A percentile compares a stretch with the other conserved stretches of the same genome.
Evolutionary conservation across 2,329 filamentous ascomycete species (phyloP).

Genomic region (Aspergillus pseudonomiae): DNA sequence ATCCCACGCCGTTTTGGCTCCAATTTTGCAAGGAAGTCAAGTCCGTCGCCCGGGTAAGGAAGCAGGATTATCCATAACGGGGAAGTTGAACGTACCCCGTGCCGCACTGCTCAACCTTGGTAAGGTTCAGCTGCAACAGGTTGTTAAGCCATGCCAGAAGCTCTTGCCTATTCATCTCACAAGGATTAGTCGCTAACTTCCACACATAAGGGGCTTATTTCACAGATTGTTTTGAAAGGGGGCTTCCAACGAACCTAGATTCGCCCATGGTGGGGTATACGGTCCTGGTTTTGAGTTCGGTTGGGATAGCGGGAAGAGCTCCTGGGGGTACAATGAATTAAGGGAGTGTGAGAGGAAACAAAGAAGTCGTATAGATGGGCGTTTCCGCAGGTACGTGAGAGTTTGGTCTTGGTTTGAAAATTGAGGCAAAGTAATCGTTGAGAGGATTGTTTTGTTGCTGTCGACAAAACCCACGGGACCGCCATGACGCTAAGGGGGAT

Average conservation of each 20-base stretch:
- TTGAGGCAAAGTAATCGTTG: slow-evolving; percentile 17
- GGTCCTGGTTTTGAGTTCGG: slow-evolving; percentile 12
- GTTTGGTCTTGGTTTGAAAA: slow-evolving; percentile 19
- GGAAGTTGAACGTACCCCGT: slow-evolving; percentile 71
- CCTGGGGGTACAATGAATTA: slow-evolving; percentile 2
- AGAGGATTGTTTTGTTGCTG: slow-evolving; percentile 29
- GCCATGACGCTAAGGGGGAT: slow-evolving; percentile 22
- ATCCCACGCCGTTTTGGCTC: not conserved
- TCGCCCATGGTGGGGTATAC: slow-evolving; percentile 61
- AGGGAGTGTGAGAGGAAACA: not conserved
- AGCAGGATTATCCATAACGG: not conserved
- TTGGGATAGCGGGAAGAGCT: not conserved
- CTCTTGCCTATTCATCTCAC: slow-evolving; percentile 73
- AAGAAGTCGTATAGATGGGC: slow-evolving; percentile 8
- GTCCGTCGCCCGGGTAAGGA: not conserved
- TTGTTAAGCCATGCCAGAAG: slow-evolving; percentile 95
- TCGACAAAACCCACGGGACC: slow-evolving; percentile 30
- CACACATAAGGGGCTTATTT: slow-evolving; percentile 18
- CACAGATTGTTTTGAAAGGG: slow-evolving; percentile 18
- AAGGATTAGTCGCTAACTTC: not conserved
- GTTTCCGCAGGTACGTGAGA: not conserved
- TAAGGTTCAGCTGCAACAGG: slow-evolving; percentile 96
- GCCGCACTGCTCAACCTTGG: slow-evolving; percentile 98
- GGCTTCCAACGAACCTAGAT: slow-evolving; percentile 56
- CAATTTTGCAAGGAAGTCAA: not conserved